A percentile compares a stretch with the other conserved stretches of the same genome.
Conservation (phyloP, 164 flowering plant genomes). For the Magnolia sinica region DNA sequence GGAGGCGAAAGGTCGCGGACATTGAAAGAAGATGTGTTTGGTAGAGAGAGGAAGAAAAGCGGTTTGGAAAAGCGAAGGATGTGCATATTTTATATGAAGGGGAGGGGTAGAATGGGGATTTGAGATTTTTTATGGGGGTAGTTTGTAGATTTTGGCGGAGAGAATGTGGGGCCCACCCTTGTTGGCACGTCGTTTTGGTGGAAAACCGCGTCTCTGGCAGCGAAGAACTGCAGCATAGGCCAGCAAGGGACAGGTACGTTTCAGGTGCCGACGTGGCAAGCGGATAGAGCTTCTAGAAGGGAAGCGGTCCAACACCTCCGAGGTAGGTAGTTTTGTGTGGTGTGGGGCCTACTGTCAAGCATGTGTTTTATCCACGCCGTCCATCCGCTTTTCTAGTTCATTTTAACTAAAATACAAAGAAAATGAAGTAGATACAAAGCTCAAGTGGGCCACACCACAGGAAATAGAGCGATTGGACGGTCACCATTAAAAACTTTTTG, state of each 20-base stretch:
- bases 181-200: not conserved
- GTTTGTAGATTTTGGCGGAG: not conserved
- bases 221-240: not conserved
- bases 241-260: not conserved
- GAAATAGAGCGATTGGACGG: no score
- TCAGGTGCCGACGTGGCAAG: not conserved
- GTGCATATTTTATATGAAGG: not conserved
- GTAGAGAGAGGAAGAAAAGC: not conserved
- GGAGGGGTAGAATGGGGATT: not conserved
- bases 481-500: no score
- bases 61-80: not conserved
- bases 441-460: no score
- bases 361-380: no score
- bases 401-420: no score
- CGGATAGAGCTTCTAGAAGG: not conserved
- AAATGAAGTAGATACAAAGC: no score
- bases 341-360: no score
- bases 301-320: no score
- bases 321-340: no score
- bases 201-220: not conserved
- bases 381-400: no score
- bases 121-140: not conserved
- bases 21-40: constrained; percentile 1
- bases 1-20: not conserved
- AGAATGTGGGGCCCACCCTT: not conserved